phyloP scores from a whole-genome alignment of 1,139 yeast species.

The Suhomyces chickasaworum region DNA sequence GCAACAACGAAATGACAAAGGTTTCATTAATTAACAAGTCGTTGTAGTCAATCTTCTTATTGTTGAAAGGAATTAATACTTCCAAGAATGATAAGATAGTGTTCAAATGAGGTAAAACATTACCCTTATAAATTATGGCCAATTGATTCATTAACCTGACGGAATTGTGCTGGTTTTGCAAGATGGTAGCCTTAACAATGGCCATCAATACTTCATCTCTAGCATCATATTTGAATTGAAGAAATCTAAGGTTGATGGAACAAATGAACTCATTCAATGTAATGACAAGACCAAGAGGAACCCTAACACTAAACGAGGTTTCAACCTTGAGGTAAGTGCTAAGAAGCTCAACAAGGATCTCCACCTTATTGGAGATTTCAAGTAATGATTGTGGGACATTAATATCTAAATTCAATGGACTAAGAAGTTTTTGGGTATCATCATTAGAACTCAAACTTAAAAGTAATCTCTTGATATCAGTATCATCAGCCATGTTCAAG shows the following conservation, averaged over 20 bases:
- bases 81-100: constrained; percentile 55
- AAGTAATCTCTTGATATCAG: constrained; percentile 39
- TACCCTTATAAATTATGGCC: constrained; percentile 44
- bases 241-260: constrained; percentile 54
- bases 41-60: constrained; percentile 35
- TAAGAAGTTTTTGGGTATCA: constrained; percentile 36
- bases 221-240: constrained; percentile 59
- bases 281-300: constrained; percentile 61
- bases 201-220: constrained; percentile 50
- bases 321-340: constrained; percentile 46
- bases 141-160: constrained; percentile 43
- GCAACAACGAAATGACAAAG: constrained; percentile 32
- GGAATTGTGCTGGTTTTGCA: constrained; percentile 47
- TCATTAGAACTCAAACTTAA: constrained; percentile 27
- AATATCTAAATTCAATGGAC: constrained; percentile 57
- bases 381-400: constrained; percentile 54
- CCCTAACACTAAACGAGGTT: constrained; percentile 48
- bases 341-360: constrained; percentile 47
- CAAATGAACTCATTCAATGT: constrained; percentile 52
- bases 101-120: constrained; percentile 50
- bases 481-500: constrained; percentile 58
- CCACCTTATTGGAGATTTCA: constrained; percentile 52
- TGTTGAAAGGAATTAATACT: constrained; percentile 52
- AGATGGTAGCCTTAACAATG: constrained; percentile 43
- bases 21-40: constrained; percentile 36